Percentiles rank a stretch among this genome's conserved stretches.
phyloP scores from a whole-genome alignment of 805 yeast species.

The Metschnikowia dekortorum region DNA sequence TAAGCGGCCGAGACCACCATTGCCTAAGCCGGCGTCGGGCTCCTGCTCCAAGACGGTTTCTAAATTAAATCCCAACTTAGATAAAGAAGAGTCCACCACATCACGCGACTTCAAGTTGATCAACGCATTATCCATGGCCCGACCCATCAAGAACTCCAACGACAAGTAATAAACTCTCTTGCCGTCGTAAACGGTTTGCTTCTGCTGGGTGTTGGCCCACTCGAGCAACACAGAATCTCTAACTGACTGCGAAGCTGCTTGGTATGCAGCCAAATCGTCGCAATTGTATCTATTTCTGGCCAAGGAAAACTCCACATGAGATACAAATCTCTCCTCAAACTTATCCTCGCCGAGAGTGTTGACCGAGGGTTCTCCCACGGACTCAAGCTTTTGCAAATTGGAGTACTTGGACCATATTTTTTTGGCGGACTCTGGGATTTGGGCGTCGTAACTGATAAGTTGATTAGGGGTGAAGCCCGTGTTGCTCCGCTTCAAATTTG shows the following conservation, averaged over 20 bases:
- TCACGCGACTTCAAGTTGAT: constrained; percentile 72
- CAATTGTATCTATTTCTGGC: constrained; percentile 92
- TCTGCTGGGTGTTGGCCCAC: constrained; percentile 93
- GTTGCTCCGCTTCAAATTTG: constrained; percentile 63
- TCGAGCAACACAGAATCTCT: constrained; percentile 76
- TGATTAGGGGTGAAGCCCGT: constrained; percentile 92
- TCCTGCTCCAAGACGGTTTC: constrained; percentile 84
- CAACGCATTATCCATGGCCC: constrained; percentile 91
- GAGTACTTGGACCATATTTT: constrained; percentile 72
- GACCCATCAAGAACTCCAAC: constrained; percentile 87
- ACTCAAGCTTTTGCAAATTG: constrained; percentile 32
- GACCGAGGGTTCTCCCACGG: constrained; percentile 5
- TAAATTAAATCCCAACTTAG: constrained; percentile 78
- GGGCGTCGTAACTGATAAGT: constrained; percentile 74
- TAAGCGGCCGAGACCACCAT: constrained; percentile 91
- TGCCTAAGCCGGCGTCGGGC: constrained; percentile 93
- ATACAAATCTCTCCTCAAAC: constrained; percentile 66
- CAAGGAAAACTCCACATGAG: constrained; percentile 84
- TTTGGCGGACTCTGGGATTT: constrained; percentile 75
- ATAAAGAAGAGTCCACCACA: constrained; percentile 41
- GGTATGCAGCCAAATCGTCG: constrained; percentile 89
- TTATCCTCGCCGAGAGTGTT: constrained; percentile 41
- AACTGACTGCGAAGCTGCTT: constrained; percentile 75
- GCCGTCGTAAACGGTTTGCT: constrained; percentile 75
- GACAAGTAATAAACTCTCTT: constrained; percentile 85